Percentiles rank a stretch among this genome's conserved stretches.
Evolutionary conservation across 768 basidiomycete species (phyloP).

Genomic region (Lentinus tigrinus): DNA sequence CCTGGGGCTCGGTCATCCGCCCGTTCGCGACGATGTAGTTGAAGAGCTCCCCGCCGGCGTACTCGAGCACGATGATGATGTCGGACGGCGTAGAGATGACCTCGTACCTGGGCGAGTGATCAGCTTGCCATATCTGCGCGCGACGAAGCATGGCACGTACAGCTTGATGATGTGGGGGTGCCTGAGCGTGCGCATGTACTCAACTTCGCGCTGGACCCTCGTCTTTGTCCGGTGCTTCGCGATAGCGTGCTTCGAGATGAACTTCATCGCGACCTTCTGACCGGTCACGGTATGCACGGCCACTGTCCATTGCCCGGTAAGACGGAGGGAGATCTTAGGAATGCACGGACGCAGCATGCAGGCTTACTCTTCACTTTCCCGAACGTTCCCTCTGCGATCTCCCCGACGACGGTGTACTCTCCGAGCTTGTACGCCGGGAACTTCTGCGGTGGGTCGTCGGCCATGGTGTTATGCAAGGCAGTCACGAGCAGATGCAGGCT

Average conservation of each 20-base stretch:
- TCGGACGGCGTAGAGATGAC: constrained; percentile 92
- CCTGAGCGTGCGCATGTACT: constrained; percentile 90
- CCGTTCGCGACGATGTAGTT: constrained; percentile 97
- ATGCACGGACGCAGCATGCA: neutral
- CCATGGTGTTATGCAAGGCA: constrained; percentile 20
- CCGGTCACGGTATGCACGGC: constrained; percentile 93
- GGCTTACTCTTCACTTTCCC: constrained; percentile 94
- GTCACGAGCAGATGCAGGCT: neutral
- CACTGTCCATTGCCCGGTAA: constrained; percentile 49
- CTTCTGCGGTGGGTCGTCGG: constrained; percentile 25
- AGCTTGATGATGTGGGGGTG: constrained; percentile 99
- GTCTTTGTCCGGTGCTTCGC: constrained; percentile 89
- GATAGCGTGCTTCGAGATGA: constrained; percentile 92
- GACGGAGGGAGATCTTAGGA: neutral
- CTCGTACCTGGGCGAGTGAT: constrained; percentile 56
- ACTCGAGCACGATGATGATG: constrained; percentile 98
- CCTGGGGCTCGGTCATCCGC: constrained; percentile 83
- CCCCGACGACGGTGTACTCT: constrained; percentile 83
- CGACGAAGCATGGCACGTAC: constrained; percentile 44
- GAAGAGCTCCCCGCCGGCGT: constrained; percentile 94
- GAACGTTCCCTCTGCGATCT: constrained; percentile 96
- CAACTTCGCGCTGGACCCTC: constrained; percentile 91
- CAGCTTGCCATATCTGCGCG: constrained; percentile 2
- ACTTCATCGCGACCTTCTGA: constrained; percentile 97
- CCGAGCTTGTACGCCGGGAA: constrained; percentile 77